These are phyloP conservation scores for Aquilaria sinensis DNA, from an alignment of 345 rosid species.

Conservation along the genomic window DNA sequence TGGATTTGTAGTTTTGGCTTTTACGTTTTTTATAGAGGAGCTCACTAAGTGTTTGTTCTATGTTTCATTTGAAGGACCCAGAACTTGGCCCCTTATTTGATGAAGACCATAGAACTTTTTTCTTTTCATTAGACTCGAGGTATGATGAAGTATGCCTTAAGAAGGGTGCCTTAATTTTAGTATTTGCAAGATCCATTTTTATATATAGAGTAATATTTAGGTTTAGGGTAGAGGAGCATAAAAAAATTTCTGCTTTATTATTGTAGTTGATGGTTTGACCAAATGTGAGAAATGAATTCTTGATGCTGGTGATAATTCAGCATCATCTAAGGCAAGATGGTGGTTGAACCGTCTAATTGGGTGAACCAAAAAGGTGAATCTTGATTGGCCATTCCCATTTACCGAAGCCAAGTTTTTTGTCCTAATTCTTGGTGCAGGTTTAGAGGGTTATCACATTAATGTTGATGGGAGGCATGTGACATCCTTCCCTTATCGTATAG, in stretches of 20 bases:
- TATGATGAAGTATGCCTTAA: too few species aligned
- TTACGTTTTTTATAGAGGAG: too few species aligned
- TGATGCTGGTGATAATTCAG: constrained; percentile 45
- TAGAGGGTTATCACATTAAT: constrained; percentile 81
- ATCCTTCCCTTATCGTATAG: constrained; percentile 84
- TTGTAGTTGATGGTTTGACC: constrained; percentile 69
- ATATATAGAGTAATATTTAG: constrained; percentile 17
- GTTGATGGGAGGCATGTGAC: constrained; percentile 82
- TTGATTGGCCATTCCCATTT: constrained; percentile 86
- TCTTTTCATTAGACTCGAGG: too few species aligned
- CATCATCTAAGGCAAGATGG: constrained; percentile 56
- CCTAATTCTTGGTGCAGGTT: constrained; percentile 77
- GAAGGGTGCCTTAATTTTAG: too few species aligned
- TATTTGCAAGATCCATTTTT: too few species aligned
- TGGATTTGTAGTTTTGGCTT: too few species aligned
- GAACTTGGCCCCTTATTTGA: neutral
- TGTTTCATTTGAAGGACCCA: too few species aligned
- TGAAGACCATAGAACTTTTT: too few species aligned
- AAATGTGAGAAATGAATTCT: constrained; percentile 91
- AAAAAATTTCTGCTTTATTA: constrained; percentile 1
- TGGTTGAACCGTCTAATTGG: constrained; percentile 74
- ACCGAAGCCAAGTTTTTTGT: constrained; percentile 60
- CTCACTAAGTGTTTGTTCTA: too few species aligned
- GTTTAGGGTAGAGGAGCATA: neutral
- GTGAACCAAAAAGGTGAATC: constrained; percentile 45